Conservation (phyloP, 2,329 filamentous ascomycete species). For the Zopfia rhizophila region DNA sequence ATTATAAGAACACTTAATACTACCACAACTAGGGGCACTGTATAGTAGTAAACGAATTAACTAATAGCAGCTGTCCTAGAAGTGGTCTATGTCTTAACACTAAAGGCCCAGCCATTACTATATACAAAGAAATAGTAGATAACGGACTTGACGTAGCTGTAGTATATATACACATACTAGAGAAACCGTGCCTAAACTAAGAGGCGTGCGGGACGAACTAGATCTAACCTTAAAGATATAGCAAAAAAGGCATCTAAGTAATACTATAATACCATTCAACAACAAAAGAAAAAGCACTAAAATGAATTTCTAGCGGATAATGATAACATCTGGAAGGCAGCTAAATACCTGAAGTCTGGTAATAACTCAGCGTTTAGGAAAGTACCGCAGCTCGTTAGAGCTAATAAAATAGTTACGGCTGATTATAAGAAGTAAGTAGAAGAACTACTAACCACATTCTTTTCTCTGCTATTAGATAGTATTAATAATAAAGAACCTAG, state of each 20-base stretch:
- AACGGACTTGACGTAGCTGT: conserved; percentile 12
- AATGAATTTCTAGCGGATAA: conserved; percentile 19
- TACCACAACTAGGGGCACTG: no score
- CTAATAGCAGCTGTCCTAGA: no score
- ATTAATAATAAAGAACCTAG: conserved; percentile 14
- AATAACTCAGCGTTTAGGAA: conserved; percentile 21
- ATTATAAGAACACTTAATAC: no score
- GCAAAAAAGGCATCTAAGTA: conserved; percentile 19
- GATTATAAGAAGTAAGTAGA: conserved; percentile 13
- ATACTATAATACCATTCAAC: conserved; percentile 21
- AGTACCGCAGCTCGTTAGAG: conserved; percentile 17
- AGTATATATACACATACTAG: conserved; percentile 26
- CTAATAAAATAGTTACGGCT: conserved; percentile 13
- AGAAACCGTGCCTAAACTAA: conserved; percentile 19
- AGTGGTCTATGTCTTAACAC: no score
- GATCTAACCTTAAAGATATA: conserved; percentile 12
- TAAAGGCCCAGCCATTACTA: conserved; percentile 10
- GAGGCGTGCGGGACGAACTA: conserved; percentile 14
- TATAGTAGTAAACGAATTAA: no score
- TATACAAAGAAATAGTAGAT: conserved; percentile 20
- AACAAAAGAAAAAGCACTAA: conserved; percentile 23
- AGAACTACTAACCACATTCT: conserved; percentile 16
- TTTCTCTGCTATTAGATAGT: conserved; percentile 12
- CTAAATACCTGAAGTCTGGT: conserved; percentile 18
- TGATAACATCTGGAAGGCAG: conserved; percentile 25